phyloP scores from a whole-genome alignment of 345 rosid species.

The Reutealis trisperma region DNA sequence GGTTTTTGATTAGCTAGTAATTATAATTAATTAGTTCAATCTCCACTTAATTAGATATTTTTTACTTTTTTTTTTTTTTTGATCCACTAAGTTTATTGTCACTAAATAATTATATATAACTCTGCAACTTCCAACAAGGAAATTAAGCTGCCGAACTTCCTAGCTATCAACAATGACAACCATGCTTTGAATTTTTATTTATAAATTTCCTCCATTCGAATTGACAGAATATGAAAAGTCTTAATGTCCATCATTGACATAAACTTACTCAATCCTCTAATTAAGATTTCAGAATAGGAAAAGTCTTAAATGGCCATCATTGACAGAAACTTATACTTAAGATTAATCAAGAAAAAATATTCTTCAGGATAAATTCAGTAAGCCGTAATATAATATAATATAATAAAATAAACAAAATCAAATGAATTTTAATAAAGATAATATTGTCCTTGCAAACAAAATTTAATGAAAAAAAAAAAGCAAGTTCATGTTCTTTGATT shows the following conservation, averaged over 20 bases:
- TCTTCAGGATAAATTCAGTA: no score
- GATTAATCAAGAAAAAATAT: no score
- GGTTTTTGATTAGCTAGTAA: background rate
- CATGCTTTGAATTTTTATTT: background rate
- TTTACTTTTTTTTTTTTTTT: background rate
- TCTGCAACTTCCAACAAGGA: background rate
- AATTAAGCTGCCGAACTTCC: conserved; percentile 1
- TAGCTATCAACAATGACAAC: background rate
- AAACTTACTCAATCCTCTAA: no score
- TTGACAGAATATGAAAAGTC: no score
- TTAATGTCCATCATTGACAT: no score
- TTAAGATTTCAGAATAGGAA: no score
- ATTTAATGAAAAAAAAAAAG: background rate
- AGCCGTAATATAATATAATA: no score
- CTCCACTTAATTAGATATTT: background rate
- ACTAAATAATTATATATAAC: no score
- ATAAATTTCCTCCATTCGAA: no score
- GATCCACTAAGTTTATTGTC: background rate
- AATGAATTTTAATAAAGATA: conserved; percentile 2
- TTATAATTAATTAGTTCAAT: background rate
- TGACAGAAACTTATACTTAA: no score
- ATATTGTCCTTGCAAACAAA: background rate
- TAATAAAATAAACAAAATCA: no score
- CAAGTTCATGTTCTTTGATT: background rate
- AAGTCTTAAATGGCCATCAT: no score